Evolutionary conservation across 164 flowering plant genomes (phyloP), one percentile per base, ranked within the genome.

Genomic region (Saururus chinensis): DNA sequence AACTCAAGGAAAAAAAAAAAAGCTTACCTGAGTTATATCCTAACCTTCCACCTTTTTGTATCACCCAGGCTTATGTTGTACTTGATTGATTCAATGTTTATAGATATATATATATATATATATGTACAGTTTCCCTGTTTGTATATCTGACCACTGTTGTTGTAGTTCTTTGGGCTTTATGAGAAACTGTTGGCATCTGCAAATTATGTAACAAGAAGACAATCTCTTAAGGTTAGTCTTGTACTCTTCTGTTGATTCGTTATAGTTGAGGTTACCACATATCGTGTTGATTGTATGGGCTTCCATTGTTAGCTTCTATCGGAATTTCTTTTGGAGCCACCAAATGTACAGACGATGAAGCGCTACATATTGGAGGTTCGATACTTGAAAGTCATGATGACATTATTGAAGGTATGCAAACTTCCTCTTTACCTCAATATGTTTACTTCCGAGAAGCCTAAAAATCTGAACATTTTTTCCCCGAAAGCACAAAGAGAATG

Each of bases 151-250:
- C 49, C 40, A 17, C 7, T 21, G 23, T 41, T 60, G 52, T 74
- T 75, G 51, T 88, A 95, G 99, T 95, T 95, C 79, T 95, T 95
- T 71, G 81, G 80, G 76, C 74, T 70, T 40, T 83, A 88, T 75
- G 99, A 87, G 65, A 83, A 64, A 63, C 91, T 95, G 51, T 68
- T 95, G 79, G 82, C 82, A 56, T 95, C 99, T 42, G 20, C 83
- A 30, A 95, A 95, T 74, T 95, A 95, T 70, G 99, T 91, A 62
- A 91, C 97, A 45, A 87, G 96, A 80, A 82, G 99, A 75, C 99
- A 95, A 67, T 90, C 96, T 42, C 69, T 91, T 74, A 91, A 95
- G 95, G 99, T 95, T 63, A 66, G 86, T 69, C 58, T 70, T 57
- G 7, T 10, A 20, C 41, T 48, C 20, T 41, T 48, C 26, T n/a